Evolutionary conservation across 768 basidiomycete genomes (phyloP).

Genomic region (Gymnopilus dilepis): DNA sequence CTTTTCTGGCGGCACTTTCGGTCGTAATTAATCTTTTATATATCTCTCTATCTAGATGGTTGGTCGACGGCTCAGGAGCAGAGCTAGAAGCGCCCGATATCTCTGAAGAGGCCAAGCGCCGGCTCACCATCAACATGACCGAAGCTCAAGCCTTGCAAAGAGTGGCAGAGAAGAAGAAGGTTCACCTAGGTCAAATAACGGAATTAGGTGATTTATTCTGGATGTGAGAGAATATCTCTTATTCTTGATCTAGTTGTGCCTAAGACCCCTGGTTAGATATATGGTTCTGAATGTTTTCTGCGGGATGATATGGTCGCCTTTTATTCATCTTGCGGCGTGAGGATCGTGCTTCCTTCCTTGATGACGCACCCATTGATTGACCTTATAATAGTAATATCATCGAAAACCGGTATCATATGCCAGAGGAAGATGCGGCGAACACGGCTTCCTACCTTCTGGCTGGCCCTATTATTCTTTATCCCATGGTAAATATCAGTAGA

Average conservation of each 20-base stretch:
- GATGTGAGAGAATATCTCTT: conserved; percentile 53
- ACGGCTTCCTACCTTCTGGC: conserved; percentile 75
- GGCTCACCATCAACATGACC: conserved; percentile 46
- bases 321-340: conserved; percentile 77
- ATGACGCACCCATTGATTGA: conserved; percentile 3
- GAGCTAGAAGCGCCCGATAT: conserved; percentile 71
- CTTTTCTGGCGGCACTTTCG: conserved; percentile 65
- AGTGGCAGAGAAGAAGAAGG: conserved; percentile 68
- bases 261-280: conserved; percentile 49
- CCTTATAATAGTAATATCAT: conserved; percentile 66
- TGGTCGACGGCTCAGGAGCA: conserved; percentile 62
- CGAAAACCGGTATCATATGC: conserved; percentile 64
- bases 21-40: conserved; percentile 74
- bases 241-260: background rate
- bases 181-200: conserved; percentile 63
- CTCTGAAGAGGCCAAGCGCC: conserved; percentile 55
- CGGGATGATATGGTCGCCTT: conserved; percentile 79
- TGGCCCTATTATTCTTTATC: conserved; percentile 73
- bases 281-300: conserved; percentile 78
- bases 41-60: conserved; percentile 65
- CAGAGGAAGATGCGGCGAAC: conserved; percentile 63
- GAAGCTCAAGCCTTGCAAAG: conserved; percentile 67
- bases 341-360: conserved; percentile 27
- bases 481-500: conserved; percentile 48
- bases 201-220: conserved; percentile 79